phyloP scores from a whole-genome alignment of 2,329 filamentous ascomycete species.

The Cladophialophora psammophila region DNA sequence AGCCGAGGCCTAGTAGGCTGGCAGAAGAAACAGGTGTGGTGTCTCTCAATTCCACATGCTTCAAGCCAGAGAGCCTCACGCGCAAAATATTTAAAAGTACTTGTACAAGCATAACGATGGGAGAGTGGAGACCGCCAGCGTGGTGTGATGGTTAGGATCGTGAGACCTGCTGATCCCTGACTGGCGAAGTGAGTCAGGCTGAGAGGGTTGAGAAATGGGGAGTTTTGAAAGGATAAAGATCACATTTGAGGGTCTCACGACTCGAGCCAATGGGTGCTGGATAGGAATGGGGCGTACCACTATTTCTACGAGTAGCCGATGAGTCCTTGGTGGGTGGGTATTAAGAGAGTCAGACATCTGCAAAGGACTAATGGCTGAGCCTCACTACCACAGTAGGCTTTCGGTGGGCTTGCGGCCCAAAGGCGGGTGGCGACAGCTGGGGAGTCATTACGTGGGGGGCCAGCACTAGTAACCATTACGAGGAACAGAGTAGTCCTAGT shows the following conservation, averaged over 20 bases:
- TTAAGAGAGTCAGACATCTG: conserved; percentile 1
- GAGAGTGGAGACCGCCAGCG: conserved; percentile 59
- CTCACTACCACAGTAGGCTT: neutral
- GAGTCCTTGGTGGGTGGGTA: neutral
- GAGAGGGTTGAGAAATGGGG: conserved; percentile 1
- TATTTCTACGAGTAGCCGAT: neutral
- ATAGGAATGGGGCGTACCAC: neutral
- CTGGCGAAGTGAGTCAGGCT: conserved; percentile 8
- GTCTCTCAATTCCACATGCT: neutral
- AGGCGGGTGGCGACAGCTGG: conserved; percentile 6
- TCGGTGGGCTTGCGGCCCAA: neutral
- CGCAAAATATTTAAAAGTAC: neutral
- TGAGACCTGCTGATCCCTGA: neutral
- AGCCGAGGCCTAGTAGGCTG: neutral
- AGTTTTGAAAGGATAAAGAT: conserved; percentile 5
- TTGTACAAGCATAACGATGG: neutral
- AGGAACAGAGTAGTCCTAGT: neutral
- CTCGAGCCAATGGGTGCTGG: neutral
- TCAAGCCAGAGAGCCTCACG: neutral
- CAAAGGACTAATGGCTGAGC: conserved; percentile 9
- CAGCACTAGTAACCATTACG: neutral
- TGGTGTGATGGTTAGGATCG: neutral
- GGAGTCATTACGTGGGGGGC: conserved; percentile 6
- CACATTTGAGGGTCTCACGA: neutral
- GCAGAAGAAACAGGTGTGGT: neutral